Evolutionary conservation across 257 asterid genomes (phyloP).

Genomic region (Solanum paucissectum): DNA sequence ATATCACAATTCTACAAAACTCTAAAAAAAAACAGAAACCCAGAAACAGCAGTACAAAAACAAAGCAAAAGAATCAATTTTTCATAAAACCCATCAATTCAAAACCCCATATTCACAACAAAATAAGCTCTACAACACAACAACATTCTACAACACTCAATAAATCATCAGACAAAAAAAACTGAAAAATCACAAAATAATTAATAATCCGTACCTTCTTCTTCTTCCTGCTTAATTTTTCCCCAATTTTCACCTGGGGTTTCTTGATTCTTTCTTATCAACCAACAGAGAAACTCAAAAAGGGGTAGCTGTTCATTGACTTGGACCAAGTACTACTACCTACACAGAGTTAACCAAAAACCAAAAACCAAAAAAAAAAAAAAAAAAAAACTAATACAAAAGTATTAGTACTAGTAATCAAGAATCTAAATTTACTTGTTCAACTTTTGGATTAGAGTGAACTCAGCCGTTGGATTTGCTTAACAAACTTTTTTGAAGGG

Average conservation of each 20-base stretch:
- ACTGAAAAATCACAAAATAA: background rate
- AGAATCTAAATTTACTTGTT: background rate
- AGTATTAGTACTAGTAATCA: background rate
- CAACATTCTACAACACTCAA: background rate
- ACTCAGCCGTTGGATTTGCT: background rate
- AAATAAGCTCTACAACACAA: background rate
- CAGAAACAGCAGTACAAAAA: background rate
- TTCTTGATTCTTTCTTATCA: background rate
- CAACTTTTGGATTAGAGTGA: background rate
- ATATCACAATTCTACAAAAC: background rate
- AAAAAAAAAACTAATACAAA: background rate
- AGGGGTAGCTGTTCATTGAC: constrained; percentile 23
- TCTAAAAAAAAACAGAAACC: background rate
- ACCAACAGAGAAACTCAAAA: background rate
- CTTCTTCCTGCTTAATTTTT: background rate
- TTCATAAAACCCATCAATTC: background rate
- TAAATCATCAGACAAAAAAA: background rate
- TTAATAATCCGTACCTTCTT: background rate
- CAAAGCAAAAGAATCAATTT: background rate
- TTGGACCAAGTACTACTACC: constrained; percentile 23
- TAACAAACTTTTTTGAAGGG: background rate
- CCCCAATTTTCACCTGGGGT: background rate
- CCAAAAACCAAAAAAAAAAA: background rate
- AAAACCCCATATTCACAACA: background rate
- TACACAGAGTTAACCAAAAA: background rate